phyloP scores from a whole-genome alignment of 116 monocot genomes.

The Posidonia oceanica region DNA sequence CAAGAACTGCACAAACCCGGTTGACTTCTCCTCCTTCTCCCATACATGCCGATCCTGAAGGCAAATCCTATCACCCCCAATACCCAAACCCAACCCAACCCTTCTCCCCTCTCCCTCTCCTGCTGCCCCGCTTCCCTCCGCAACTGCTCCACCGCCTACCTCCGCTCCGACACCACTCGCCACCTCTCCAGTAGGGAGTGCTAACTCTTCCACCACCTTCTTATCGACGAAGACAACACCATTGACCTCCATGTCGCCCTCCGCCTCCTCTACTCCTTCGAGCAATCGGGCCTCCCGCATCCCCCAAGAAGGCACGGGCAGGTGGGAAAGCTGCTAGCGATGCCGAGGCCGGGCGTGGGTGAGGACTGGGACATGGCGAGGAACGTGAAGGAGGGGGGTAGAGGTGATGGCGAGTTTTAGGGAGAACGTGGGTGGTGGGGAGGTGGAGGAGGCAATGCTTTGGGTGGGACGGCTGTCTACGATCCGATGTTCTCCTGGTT shows the following conservation, averaged over 20 bases:
- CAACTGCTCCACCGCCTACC: slow-evolving; percentile 55
- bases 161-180: slow-evolving; percentile 16
- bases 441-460: slow-evolving; percentile 27
- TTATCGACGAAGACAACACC: slow-evolving; percentile 5
- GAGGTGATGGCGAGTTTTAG: neutral
- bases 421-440: neutral
- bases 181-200: slow-evolving; percentile 54
- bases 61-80: slow-evolving; percentile 10
- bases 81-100: neutral
- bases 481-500: no score
- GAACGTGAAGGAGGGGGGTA: neutral
- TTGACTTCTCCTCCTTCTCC: no score
- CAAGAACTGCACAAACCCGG: no score
- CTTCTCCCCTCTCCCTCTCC: neutral
- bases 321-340: neutral
- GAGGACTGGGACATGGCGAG: neutral
- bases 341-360: neutral
- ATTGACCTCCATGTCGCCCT: slow-evolving; percentile 55
- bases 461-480: slow-evolving; percentile 9
- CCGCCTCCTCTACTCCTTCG: slow-evolving; percentile 20
- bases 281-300: neutral
- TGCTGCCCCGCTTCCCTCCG: slow-evolving; percentile 20
- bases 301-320: neutral
- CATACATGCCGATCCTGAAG: no score
- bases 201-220: slow-evolving; percentile 9